Evolutionary conservation across 2,329 filamentous ascomycete genomes (phyloP).

Genomic region (Penicillium sp.): DNA sequence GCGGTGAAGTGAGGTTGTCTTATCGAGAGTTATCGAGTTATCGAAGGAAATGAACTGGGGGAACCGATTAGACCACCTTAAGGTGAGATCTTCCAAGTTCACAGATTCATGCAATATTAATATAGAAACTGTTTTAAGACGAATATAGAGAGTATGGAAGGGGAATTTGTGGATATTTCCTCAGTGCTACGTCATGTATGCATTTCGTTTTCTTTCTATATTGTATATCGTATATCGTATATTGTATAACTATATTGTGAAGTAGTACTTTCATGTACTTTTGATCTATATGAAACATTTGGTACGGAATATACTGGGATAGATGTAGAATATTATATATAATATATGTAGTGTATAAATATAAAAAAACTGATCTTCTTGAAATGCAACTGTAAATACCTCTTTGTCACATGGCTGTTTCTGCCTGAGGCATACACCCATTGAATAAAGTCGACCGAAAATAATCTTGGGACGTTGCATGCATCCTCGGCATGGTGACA

Average conservation of each 20-base stretch:
- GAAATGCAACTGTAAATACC: not conserved
- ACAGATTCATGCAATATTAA: not conserved
- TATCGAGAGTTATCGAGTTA: conserved; percentile 22
- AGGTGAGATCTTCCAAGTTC: not conserved
- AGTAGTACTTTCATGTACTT: not conserved
- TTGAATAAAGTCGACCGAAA: not conserved
- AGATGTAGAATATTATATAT: not conserved
- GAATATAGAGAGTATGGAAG: not conserved
- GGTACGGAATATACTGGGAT: not conserved
- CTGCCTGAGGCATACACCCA: conserved; percentile 5
- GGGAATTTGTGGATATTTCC: conserved; percentile 9
- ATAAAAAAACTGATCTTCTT: not conserved
- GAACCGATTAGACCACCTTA: conserved; percentile 5
- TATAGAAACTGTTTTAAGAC: not conserved
- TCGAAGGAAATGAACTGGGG: conserved; percentile 9
- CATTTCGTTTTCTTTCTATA: not conserved
- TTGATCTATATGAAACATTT: not conserved
- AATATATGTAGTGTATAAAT: not conserved
- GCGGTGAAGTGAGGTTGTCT: conserved; percentile 25
- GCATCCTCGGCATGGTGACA: conserved; percentile 9
- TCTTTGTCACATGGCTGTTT: conserved; percentile 17
- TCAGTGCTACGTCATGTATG: conserved; percentile 27
- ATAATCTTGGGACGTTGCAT: not conserved
- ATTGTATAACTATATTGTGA: not conserved
- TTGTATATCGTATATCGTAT: not conserved